Percentiles rank a stretch among this genome's conserved stretches.
These are phyloP conservation scores for Pyrrhoderma noxium DNA, from an alignment of 1,284 basidiomycete genomes.

Conservation along the genomic window DNA sequence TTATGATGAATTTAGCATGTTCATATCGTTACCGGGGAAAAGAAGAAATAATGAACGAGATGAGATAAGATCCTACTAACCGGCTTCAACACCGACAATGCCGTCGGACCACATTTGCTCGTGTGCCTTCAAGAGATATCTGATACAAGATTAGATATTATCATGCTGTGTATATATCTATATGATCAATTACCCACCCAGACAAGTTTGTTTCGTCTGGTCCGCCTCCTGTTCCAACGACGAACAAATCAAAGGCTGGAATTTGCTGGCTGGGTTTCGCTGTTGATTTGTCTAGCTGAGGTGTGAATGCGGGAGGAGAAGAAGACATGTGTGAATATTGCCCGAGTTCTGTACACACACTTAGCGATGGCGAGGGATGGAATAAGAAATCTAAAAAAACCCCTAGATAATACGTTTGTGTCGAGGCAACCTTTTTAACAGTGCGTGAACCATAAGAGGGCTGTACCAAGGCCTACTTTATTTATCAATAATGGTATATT, in stretches of 20 bases:
- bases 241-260: conserved; percentile 59
- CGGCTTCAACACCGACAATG: conserved; percentile 66
- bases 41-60: too few species aligned
- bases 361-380: too few species aligned
- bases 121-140: conserved; percentile 64
- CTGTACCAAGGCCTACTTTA: too few species aligned
- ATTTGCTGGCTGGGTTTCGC: conserved; percentile 16
- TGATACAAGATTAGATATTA: conserved; percentile 25
- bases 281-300: not conserved
- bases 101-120: conserved; percentile 57
- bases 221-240: conserved; percentile 71
- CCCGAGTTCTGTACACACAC: too few species aligned
- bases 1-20: not conserved
- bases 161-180: not conserved
- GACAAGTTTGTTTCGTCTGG: conserved; percentile 70
- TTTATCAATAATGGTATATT: too few species aligned
- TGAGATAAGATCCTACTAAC: conserved; percentile 31
- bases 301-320: not conserved
- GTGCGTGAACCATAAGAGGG: too few species aligned
- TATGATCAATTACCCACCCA: conserved; percentile 38
- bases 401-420: too few species aligned
- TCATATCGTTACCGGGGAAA: not conserved
- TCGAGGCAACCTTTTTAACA: too few species aligned
- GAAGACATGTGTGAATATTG: too few species aligned
- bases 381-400: too few species aligned